Evolutionary conservation across 345 rosid species (phyloP).

Genomic region (Cardamine chenopodiifolia): DNA sequence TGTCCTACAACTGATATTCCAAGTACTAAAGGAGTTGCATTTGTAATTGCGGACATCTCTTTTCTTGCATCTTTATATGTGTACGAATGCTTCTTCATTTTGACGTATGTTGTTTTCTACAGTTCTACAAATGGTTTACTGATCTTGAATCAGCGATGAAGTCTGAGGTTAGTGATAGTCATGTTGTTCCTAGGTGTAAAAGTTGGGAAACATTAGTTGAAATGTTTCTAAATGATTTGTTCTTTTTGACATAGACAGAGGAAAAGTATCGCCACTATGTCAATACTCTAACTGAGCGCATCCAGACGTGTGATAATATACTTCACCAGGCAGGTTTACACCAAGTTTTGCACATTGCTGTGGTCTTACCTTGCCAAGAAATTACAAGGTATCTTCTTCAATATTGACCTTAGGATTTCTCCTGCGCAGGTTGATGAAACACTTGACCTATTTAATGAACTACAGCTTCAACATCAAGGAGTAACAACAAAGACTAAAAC

Average conservation of each 20-base stretch:
- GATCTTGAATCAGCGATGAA: conserved; percentile 98
- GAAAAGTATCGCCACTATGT: conserved; percentile 96
- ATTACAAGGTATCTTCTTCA: background rate
- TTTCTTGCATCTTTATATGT: background rate
- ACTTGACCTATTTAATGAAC: conserved; percentile 73
- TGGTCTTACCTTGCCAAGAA: background rate
- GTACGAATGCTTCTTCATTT: conserved; percentile 29
- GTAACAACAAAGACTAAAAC: conserved; percentile 98
- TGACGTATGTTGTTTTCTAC: conserved; percentile 23
- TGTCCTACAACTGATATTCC: background rate
- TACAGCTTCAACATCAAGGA: conserved; percentile 89
- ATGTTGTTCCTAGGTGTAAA: conserved; percentile 29
- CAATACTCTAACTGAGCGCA: conserved; percentile 71
- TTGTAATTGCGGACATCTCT: conserved; percentile 3
- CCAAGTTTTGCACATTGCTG: conserved; percentile 14
- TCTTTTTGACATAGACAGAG: conserved; percentile 62
- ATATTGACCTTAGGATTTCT: conserved; percentile 1
- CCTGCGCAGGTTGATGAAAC: conserved; percentile 84
- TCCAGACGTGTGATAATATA: conserved; percentile 86
- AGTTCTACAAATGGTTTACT: conserved; percentile 98
- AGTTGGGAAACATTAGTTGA: conserved; percentile 5
- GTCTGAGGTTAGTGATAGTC: conserved; percentile 77
- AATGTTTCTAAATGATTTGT: conserved; percentile 17
- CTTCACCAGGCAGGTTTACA: conserved; percentile 65
- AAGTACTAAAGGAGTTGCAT: conserved; percentile 5